Conservation (phyloP, 345 rosid genomes). For the Bruguiera parviflora region DNA sequence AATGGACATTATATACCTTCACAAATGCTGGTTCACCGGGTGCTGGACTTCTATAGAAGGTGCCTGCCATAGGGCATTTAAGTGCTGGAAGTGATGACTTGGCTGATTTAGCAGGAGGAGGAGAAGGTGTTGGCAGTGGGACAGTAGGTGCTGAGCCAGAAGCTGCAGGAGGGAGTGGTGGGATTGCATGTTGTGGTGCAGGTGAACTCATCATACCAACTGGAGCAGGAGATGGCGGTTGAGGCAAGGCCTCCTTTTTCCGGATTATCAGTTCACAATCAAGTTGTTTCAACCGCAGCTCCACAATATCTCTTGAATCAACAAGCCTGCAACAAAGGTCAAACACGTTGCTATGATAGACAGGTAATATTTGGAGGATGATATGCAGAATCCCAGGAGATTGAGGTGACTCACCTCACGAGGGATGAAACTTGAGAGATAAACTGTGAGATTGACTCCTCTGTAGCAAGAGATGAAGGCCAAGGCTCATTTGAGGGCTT, state of each 20-base stretch:
- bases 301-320: conserved; percentile 82
- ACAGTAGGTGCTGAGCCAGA: conserved; percentile 41
- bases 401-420: conserved; percentile 54
- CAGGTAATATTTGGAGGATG: background rate
- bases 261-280: conserved; percentile 75
- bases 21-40: conserved; percentile 82
- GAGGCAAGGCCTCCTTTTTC: conserved; percentile 84
- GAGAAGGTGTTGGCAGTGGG: conserved; percentile 42
- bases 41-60: conserved; percentile 70
- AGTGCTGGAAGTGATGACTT: conserved; percentile 69
- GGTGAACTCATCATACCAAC: conserved; percentile 56
- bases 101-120: conserved; percentile 42
- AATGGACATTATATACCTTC: conserved; percentile 46
- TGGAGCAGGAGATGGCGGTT: conserved; percentile 47
- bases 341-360: background rate
- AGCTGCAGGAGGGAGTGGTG: conserved; percentile 34
- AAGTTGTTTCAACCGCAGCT: conserved; percentile 81
- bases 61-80: conserved; percentile 90
- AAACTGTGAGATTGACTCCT: conserved; percentile 71
- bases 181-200: conserved; percentile 33
- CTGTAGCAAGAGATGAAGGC: conserved; percentile 43
- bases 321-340: conserved; percentile 59
- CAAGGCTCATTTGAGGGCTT: conserved; percentile 38
- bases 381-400: background rate
- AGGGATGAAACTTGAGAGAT: conserved; percentile 73